Evolutionary conservation across 2,329 filamentous ascomycete genomes (phyloP).

Genomic region (Fusarium nisikadoi): DNA sequence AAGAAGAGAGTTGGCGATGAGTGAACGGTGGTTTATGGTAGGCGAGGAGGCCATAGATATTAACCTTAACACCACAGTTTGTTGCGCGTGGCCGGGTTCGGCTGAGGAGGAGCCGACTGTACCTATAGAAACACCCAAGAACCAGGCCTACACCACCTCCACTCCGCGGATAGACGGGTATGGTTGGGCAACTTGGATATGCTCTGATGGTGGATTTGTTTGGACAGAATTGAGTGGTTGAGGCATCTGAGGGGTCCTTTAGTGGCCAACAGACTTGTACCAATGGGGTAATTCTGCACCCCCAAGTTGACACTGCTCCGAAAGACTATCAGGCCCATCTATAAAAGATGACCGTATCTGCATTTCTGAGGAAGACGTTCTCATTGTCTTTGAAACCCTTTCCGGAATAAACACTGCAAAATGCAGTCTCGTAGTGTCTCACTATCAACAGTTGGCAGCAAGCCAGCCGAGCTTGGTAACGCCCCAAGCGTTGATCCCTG

Average conservation of each 20-base stretch:
- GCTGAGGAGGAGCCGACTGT: slow-evolving; percentile 17
- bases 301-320: slow-evolving; percentile 11
- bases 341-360: slow-evolving; percentile 18
- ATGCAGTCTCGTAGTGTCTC: slow-evolving; percentile 28
- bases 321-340: not conserved
- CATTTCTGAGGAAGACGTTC: slow-evolving; percentile 23
- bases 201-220: slow-evolving; percentile 17
- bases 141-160: not conserved
- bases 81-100: slow-evolving; percentile 38
- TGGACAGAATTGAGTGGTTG: slow-evolving; percentile 7
- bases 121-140: not conserved
- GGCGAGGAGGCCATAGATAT: slow-evolving; percentile 10
- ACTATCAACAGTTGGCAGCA: slow-evolving; percentile 6
- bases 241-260: slow-evolving; percentile 20
- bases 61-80: slow-evolving; percentile 10
- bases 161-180: slow-evolving; percentile 14
- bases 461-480: slow-evolving; percentile 37
- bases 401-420: slow-evolving; percentile 26
- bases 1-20: not conserved
- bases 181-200: slow-evolving; percentile 2
- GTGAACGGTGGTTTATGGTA: slow-evolving; percentile 9
- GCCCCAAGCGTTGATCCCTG: slow-evolving; percentile 32
- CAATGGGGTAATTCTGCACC: slow-evolving; percentile 29
- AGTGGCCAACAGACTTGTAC: slow-evolving; percentile 23
- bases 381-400: slow-evolving; percentile 19